Evolutionary conservation across 164 flowering plant species (phyloP).

Genomic region (Vitis labrusca): DNA sequence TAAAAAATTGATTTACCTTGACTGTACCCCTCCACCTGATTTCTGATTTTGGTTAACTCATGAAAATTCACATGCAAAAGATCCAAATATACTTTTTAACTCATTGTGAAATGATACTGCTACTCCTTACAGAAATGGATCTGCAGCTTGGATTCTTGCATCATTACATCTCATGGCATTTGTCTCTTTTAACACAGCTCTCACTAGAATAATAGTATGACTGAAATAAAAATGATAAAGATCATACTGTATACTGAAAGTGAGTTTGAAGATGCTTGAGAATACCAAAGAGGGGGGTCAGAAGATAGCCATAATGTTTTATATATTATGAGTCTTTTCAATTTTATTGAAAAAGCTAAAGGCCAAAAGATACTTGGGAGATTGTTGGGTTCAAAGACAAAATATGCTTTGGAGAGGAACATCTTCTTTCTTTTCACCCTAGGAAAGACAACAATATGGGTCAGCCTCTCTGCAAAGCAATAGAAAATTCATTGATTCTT

Average conservation of each 20-base stretch:
- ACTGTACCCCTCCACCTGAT: not conserved
- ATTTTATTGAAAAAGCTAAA: slow-evolving; percentile 12
- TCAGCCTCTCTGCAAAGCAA: slow-evolving; percentile 18
- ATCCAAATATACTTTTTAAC: slow-evolving; percentile 15
- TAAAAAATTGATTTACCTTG: too few species aligned
- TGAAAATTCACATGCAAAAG: slow-evolving; percentile 33
- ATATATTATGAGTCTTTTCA: slow-evolving; percentile 3
- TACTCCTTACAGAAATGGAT: slow-evolving; percentile 8
- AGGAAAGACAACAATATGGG: slow-evolving; percentile 28
- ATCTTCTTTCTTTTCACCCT: slow-evolving; percentile 12
- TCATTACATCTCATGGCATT: slow-evolving; percentile 30
- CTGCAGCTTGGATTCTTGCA: slow-evolving; percentile 28
- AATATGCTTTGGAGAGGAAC: slow-evolving; percentile 28
- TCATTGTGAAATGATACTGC: slow-evolving; percentile 4
- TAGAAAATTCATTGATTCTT: slow-evolving; percentile 20
- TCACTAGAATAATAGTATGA: not conserved
- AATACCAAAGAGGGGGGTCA: slow-evolving; percentile 11
- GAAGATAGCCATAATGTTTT: slow-evolving; percentile 9
- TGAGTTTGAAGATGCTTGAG: slow-evolving; percentile 14
- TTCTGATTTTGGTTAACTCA: slow-evolving; percentile 18
- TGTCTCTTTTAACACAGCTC: slow-evolving; percentile 4
- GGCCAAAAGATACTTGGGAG: slow-evolving; percentile 15
- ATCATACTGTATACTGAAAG: slow-evolving; percentile 5
- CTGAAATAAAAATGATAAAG: slow-evolving; percentile 3
- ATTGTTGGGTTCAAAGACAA: slow-evolving; percentile 27